Base-by-base conservation (phyloP, 108 stramenopile genomes). In the Fragilaria radians region DNA sequence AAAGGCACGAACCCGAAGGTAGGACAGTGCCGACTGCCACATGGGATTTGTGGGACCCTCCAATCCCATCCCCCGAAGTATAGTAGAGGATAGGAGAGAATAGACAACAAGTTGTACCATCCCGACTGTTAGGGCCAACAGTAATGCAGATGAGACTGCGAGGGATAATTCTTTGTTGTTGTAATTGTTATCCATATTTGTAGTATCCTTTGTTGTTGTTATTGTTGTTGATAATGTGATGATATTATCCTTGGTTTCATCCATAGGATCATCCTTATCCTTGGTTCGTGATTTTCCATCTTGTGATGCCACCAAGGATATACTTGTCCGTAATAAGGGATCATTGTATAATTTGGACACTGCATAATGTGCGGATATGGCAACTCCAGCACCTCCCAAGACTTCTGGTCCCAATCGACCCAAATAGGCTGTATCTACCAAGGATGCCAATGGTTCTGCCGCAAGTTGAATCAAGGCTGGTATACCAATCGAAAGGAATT, bases 351-450 rank as follows among this genome's bases (percentile, higher is more conserved):
- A 62, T 54, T 77, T 74, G 30, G 63, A 46, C 45, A 75, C 34
- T 18, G 76, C 33, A 33, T 74, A 68, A 32, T 70, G 73, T 23
- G 63, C 59, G 11, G 66, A 31, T 25, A 62, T 56, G 2, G 73
- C 67, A 5, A 78, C 65, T 9, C 76, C 77, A 36, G 62, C 65
- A 28, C 66, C 80, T 4, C 65, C 80, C 23, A 78, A 66, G 7
- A 56, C 72, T 45, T 50, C 59, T 9, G 76, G 62, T 32, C 70
- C 76, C 21, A 79, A 57, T 19, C 52, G 33, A 1, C 61, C 61
- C 36, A 79, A 46, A 57, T 57, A 79, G 14, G 59, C 45, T 27
- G 67, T 57, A 63, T 79, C 77, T 21, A 74, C 66, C 24, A 79
- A 32, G 21, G 55, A 46, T 18, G 73, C 77, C 9, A 79, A 50